Percentiles rank a stretch among this genome's conserved stretches.
These are phyloP conservation scores for Marsdenia floribunda DNA, from an alignment of 257 asterid species.

Conservation along the genomic window DNA sequence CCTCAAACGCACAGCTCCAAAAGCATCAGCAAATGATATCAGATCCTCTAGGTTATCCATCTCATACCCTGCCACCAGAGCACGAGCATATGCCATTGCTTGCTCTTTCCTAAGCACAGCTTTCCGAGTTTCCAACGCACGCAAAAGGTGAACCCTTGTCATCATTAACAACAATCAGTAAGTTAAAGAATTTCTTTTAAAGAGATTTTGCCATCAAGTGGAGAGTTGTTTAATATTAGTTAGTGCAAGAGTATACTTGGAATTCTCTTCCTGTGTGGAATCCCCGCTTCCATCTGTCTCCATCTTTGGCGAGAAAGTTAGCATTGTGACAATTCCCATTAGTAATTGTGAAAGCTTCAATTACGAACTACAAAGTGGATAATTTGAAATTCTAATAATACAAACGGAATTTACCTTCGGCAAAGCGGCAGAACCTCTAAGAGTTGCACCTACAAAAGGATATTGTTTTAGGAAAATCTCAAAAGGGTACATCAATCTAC, in stretches of 20 bases:
- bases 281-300: conserved; percentile 32
- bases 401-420: conserved; percentile 37
- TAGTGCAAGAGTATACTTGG: conserved; percentile 41
- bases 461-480: conserved; percentile 14
- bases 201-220: conserved; percentile 7
- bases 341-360: background rate
- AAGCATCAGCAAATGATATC: conserved; percentile 61
- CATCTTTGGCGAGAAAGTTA: conserved; percentile 28
- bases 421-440: conserved; percentile 28
- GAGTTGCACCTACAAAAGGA: conserved; percentile 23
- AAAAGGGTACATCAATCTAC: background rate
- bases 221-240: conserved; percentile 3
- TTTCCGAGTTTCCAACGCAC: conserved; percentile 65
- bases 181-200: background rate
- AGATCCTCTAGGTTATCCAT: conserved; percentile 55
- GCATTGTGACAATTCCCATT: conserved; percentile 8
- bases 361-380: background rate
- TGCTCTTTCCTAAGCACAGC: conserved; percentile 78
- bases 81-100: conserved; percentile 94
- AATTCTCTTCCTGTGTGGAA: conserved; percentile 44
- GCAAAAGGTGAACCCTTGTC: conserved; percentile 61
- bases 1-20: conserved; percentile 83
- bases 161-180: conserved; percentile 11
- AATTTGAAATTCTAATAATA: background rate
- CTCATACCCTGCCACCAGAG: conserved; percentile 72